Evolutionary conservation across 2,329 filamentous ascomycete genomes (phyloP).

Genomic region (Leptographium lundbergii): DNA sequence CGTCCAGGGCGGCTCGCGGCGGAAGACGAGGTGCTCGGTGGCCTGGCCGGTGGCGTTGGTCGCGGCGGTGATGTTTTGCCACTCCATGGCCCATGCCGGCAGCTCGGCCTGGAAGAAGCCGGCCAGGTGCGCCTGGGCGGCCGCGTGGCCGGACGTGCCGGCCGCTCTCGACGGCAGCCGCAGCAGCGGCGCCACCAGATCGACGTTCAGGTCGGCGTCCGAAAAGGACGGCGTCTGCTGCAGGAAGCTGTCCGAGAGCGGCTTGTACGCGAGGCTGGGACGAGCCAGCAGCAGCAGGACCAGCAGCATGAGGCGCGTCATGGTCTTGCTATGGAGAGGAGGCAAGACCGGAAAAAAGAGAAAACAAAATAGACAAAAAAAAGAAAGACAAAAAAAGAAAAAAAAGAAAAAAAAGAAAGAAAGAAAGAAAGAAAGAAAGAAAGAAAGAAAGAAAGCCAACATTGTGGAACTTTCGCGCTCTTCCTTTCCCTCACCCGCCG

Average conservation of each 20-base stretch:
- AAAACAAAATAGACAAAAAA: background rate
- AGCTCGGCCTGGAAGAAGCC: conserved; percentile 55
- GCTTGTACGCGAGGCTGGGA: conserved; percentile 20
- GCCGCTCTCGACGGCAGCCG: conserved; percentile 55
- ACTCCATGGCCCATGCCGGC: conserved; percentile 57
- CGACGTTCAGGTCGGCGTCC: conserved; percentile 55
- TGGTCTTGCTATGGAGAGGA: background rate
- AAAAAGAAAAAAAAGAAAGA: background rate
- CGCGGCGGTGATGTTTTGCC: conserved; percentile 49
- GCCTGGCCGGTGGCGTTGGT: conserved; percentile 29
- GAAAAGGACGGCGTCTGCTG: conserved; percentile 44
- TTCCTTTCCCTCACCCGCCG: background rate
- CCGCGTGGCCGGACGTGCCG: conserved; percentile 54
- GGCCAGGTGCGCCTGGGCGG: conserved; percentile 59
- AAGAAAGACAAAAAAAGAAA: background rate
- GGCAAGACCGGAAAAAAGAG: background rate
- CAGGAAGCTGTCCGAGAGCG: conserved; percentile 54
- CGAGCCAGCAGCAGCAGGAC: background rate
- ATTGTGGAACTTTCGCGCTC: background rate
- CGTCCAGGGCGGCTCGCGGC: conserved; percentile 67
- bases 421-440: too few relatives aligned
- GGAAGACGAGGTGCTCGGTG: conserved; percentile 56
- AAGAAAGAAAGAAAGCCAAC: background rate
- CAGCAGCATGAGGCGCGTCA: background rate
- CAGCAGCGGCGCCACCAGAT: conserved; percentile 64